phyloP scores from a whole-genome alignment of 2,329 filamentous ascomycete genomes.

The Monascus ruber region DNA sequence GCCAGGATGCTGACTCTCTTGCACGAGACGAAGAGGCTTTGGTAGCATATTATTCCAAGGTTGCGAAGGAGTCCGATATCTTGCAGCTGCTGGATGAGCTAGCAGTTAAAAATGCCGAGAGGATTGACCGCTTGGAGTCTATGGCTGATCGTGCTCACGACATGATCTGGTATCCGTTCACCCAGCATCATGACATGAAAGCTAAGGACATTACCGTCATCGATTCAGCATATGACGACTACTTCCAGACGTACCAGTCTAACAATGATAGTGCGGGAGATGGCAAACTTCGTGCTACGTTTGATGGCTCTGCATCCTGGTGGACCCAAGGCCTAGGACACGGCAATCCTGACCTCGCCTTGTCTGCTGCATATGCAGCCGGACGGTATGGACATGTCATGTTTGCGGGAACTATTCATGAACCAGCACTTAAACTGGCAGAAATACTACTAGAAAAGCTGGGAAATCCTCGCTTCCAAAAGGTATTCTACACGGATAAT shows the following conservation, averaged over 20 bases:
- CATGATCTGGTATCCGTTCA: conserved; percentile 78
- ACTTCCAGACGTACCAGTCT: conserved; percentile 54
- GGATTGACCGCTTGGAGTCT: conserved; percentile 48
- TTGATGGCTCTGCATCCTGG: conserved; percentile 80
- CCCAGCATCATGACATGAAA: conserved; percentile 58
- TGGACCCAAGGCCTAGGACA: conserved; percentile 86
- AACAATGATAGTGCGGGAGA: conserved; percentile 8
- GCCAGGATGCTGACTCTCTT: conserved; percentile 17
- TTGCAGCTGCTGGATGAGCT: conserved; percentile 41
- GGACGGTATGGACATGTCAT: conserved; percentile 81
- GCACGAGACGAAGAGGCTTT: conserved; percentile 47
- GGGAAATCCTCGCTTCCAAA: conserved; percentile 52
- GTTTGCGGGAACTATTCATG: conserved; percentile 71
- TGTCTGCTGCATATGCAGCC: conserved; percentile 69
- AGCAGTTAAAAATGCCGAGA: conserved; percentile 40
- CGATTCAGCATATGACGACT: conserved; percentile 69
- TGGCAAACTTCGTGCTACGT: conserved; percentile 49
- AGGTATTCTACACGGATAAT: conserved; percentile 76
- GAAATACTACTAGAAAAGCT: conserved; percentile 50
- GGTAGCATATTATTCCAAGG: conserved; percentile 50
- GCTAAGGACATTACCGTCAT: conserved; percentile 58
- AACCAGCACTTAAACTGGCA: conserved; percentile 61
- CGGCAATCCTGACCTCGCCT: conserved; percentile 57
- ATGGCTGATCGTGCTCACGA: conserved; percentile 52
- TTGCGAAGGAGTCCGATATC: conserved; percentile 31